phyloP scores from a whole-genome alignment of 306 rosid genomes.

The Trifolium repens region DNA sequence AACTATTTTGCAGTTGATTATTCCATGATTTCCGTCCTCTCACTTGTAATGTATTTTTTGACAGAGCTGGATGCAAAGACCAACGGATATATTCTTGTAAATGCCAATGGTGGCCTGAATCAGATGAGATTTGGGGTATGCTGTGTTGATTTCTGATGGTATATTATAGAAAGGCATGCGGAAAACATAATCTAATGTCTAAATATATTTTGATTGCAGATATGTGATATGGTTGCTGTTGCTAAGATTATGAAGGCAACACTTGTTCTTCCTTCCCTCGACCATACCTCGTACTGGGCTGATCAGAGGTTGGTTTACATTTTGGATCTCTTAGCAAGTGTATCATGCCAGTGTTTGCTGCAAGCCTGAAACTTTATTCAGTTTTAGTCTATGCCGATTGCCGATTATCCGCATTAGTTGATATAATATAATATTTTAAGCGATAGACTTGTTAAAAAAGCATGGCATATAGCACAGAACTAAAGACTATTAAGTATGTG shows the following conservation, averaged over 20 bases:
- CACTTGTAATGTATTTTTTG: conserved; percentile 33
- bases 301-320: conserved; percentile 79
- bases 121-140: conserved; percentile 99
- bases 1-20: conserved; percentile 32
- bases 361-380: conserved; percentile 24
- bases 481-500: conserved; percentile 24
- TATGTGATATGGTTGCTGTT: conserved; percentile 98
- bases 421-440: conserved; percentile 19
- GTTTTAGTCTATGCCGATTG: conserved; percentile 11
- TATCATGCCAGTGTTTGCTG: conserved; percentile 10
- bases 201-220: conserved; percentile 64
- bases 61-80: conserved; percentile 72
- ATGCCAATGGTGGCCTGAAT: conserved; percentile 98
- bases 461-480: conserved; percentile 29
- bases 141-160: conserved; percentile 48
- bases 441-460: conserved; percentile 28
- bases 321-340: conserved; percentile 8
- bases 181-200: conserved; percentile 52
- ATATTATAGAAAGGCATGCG: conserved; percentile 18
- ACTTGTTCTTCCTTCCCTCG: conserved; percentile 97
- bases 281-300: conserved; percentile 96
- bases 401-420: conserved; percentile 22
- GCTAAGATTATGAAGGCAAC: conserved; percentile 91
- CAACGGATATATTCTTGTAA: conserved; percentile 84
- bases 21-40: conserved; percentile 40